These are phyloP conservation scores for Giardia duodenalis DNA, from an alignment of 208 protist species.

Conservation along the genomic window DNA sequence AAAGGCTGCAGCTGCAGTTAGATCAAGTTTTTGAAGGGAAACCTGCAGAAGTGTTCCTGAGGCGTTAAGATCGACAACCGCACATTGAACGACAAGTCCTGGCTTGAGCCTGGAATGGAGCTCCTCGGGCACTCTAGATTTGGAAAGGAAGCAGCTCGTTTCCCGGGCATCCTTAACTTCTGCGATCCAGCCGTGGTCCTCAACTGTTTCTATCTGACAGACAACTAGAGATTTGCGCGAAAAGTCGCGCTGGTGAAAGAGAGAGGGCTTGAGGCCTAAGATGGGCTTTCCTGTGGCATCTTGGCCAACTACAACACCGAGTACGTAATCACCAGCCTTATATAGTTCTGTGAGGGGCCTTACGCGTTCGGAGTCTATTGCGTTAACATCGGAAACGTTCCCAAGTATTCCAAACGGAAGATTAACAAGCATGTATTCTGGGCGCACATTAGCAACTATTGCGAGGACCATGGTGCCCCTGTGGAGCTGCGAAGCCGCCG, in stretches of 20 bases:
- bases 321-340: neutral
- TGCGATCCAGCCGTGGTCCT: neutral
- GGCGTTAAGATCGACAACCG: neutral
- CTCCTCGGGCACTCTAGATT: neutral
- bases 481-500: neutral
- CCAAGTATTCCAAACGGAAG: neutral
- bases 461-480: neutral
- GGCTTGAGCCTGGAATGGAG: neutral
- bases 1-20: neutral
- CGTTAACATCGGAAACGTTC: neutral
- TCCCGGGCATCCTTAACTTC: neutral
- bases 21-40: neutral
- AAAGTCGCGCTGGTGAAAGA: neutral
- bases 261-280: neutral
- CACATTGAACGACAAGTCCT: neutral
- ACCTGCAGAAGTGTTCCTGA: neutral
- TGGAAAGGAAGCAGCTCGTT: neutral
- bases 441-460: neutral
- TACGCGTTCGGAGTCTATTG: neutral
- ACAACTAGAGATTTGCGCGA: neutral
- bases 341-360: neutral
- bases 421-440: neutral
- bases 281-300: neutral
- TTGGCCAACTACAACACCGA: neutral
- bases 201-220: neutral